Percentiles rank a stretch among this genome's conserved stretches.
Evolutionary conservation across 164 flowering plant genomes (phyloP).

Genomic region (Stephania yunnanensis): DNA sequence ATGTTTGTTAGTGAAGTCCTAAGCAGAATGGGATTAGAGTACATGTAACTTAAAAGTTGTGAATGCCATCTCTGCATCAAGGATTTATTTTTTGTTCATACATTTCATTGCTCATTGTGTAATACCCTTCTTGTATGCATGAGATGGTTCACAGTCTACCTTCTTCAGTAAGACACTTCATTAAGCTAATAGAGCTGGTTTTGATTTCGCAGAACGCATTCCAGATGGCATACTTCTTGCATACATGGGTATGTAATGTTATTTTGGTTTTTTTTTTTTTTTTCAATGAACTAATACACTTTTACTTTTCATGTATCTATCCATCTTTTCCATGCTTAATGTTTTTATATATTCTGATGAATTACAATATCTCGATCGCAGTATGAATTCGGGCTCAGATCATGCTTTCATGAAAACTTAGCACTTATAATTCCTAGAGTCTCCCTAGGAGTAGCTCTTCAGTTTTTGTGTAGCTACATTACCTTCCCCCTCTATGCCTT

Average conservation of each 20-base stretch:
- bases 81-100: no score
- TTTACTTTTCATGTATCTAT: neutral
- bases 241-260: conserved; percentile 40
- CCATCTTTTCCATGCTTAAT: neutral
- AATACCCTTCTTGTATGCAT: no score
- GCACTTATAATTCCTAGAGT: conserved; percentile 27
- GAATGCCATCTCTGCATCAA: no score
- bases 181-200: neutral
- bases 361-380: conserved; percentile 22
- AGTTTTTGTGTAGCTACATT: conserved; percentile 57
- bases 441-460: conserved; percentile 42
- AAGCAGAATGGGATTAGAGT: no score
- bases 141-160: neutral
- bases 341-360: neutral
- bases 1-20: neutral
- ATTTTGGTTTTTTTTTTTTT: neutral
- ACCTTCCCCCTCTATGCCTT: conserved; percentile 70
- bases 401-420: conserved; percentile 54
- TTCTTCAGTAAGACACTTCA: neutral
- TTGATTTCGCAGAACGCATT: conserved; percentile 54
- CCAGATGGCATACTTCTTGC: conserved; percentile 64
- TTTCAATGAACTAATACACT: neutral
- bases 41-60: no score
- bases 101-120: no score
- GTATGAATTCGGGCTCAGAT: conserved; percentile 41